phyloP scores from a whole-genome alignment of 176 grass and related monocot genomes.

The Ananas comosus region DNA sequence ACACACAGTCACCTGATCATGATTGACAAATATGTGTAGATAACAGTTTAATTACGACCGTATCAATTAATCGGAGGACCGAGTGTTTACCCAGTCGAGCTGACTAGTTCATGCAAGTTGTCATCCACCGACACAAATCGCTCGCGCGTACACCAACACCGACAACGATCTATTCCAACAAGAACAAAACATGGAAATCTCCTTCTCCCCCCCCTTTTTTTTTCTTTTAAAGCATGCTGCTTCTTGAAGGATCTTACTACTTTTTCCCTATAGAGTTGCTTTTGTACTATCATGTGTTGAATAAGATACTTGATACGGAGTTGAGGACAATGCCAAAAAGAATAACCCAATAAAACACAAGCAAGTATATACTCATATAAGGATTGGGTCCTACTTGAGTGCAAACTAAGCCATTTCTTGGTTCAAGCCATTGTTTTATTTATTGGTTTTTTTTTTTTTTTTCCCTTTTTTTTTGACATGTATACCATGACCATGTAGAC shows the following conservation, averaged over 20 bases:
- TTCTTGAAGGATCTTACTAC: constrained; percentile 23
- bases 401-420: constrained; percentile 21
- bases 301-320: not conserved
- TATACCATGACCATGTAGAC: constrained; percentile 15
- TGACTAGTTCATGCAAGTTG: too few relatives aligned
- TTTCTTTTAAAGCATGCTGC: constrained; percentile 11
- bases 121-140: too few relatives aligned
- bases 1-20: too few relatives aligned
- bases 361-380: not conserved
- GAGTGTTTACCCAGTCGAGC: too few relatives aligned
- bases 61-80: too few relatives aligned
- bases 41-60: too few relatives aligned
- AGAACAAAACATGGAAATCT: not conserved
- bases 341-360: not conserved
- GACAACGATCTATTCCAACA: not conserved
- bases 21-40: too few relatives aligned
- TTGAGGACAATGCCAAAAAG: not conserved
- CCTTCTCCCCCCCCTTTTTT: not conserved
- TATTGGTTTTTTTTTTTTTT: not conserved
- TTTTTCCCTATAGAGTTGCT: not conserved
- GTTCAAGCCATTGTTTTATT: not conserved
- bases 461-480: not conserved
- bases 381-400: constrained; percentile 19
- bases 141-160: not conserved
- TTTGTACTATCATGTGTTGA: constrained; percentile 9